Base-by-base conservation (phyloP, 2,329 filamentous ascomycete species). In the Clarireedia hainanense region DNA sequence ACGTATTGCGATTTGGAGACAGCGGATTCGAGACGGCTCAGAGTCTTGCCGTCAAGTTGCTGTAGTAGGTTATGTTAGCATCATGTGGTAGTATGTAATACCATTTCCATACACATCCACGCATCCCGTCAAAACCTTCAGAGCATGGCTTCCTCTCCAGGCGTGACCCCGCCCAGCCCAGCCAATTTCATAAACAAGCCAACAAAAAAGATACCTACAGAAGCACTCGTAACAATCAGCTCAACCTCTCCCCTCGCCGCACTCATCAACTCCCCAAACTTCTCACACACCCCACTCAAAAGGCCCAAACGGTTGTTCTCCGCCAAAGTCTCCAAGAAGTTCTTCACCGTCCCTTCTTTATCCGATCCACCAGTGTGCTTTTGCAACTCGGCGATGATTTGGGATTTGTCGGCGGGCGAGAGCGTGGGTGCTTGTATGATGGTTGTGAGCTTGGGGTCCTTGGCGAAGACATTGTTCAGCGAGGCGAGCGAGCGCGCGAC, bases 221-320 rank as follows among this genome's bases (percentile, higher is more conserved):
- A 80, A 73, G 94, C 94, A 74, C 88, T 94, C 68, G 88, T 96
- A 68, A 99, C 88, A 63, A 80, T 83, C 75, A 97, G 79, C 80
- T 99, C 94, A 66, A 97, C 80, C 86, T 99, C 94, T 63, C 94
- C 94, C 65, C 84, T 86, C 66, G 90, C 80, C 63, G 94, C 94
- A 68, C 89, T 84, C 80, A 97, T 95, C 69, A 99, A 77, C 71
- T 85, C 80, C 64, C 71, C 79, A 70, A 96, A 99, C 83, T 97
- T 96, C 71, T 88, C 83, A 71, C 84, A 85, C 62, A 97, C 86
- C 66, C 86, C 85, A 73, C 86, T 80, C 61, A 99, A 81, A 61
- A 94, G 78, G 63, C 85, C 84, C 65, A 99, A 80, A 65, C 94
- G 84, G 84, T 99, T 99, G 85, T 99, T 95, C 78, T 94, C 89